Evolutionary conservation across 108 stramenopile species (phyloP), one percentile per base, ranked within the genome.

Genomic region (Cyclotella baltica): DNA sequence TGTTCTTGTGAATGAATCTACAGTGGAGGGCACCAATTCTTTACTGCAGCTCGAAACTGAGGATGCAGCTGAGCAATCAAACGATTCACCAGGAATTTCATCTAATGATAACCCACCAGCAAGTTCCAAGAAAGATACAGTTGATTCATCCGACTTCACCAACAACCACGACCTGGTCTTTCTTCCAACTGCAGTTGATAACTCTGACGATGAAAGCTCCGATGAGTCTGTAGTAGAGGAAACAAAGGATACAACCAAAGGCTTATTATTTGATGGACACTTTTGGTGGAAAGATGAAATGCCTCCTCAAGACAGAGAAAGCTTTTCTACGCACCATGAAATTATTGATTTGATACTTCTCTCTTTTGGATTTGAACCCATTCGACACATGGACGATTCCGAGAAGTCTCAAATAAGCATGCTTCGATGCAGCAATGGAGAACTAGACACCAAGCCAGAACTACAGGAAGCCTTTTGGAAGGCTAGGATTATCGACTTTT

Each of bases 231-330:
- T 25, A 27, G 4, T 25, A 33, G 16, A 56, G 30, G 38, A 53
- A 3, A 3, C 19, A 59, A 31, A 48, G 22, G 23, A n/a, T 56
- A 1, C 25, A 27, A n/a, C 11, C 55, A 56, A 56, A 27, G 55
- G 55, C 46, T 65, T 43, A 1, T n/a, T 67, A 51, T 76, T 83
- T 55, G 31, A 65, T 59, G 63, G 50, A 13, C 11, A 56, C 36
- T 75, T 83, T 20, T 83, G 75, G 75, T 83, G 81, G 81, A 67
- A 67, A 50, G 28, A 72, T 0, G 19, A 58, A 46, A 46, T 62
- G 10, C 30, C 66, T 19, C 23, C 28, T n/a, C 59, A 1, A 27
- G 16, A 27, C 16, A 27, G 29, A 9, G n/a, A 20, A 46, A 15
- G 18, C 31, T 29, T 4, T 10, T 55, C 25, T 0, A 5, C 38